Evolutionary conservation across 495 filamentous ascomycete genomes (phyloP).

Genomic region (Penicillium flavigenum): DNA sequence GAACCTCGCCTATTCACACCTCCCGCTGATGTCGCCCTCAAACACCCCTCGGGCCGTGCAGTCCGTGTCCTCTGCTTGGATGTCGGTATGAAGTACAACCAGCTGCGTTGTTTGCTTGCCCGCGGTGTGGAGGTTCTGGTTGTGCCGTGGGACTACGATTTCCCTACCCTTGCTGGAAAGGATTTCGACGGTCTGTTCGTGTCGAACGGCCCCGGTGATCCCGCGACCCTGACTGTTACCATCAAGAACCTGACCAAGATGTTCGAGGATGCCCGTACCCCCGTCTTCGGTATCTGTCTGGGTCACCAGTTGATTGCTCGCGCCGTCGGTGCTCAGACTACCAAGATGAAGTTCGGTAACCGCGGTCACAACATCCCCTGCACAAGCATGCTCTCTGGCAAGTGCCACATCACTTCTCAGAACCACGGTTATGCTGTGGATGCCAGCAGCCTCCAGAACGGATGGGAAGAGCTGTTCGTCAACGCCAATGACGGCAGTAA

Average conservation of each 20-base stretch:
- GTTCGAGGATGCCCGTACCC: constrained; percentile 70
- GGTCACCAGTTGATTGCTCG: constrained; percentile 93
- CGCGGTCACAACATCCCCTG: constrained; percentile 98
- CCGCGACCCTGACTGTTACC: constrained; percentile 74
- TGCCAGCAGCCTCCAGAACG: constrained; percentile 64
- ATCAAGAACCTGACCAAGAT: constrained; percentile 71
- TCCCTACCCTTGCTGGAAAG: constrained; percentile 67
- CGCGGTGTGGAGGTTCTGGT: constrained; percentile 94
- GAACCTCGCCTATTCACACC: constrained; percentile 80
- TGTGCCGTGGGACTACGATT: constrained; percentile 94
- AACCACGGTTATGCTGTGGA: constrained; percentile 97
- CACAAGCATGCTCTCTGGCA: constrained; percentile 88
- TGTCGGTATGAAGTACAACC: constrained; percentile 97
- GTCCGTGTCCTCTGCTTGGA: constrained; percentile 89
- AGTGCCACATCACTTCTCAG: constrained; percentile 97
- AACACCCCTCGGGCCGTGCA: constrained; percentile 82
- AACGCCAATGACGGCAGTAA: constrained; percentile 98
- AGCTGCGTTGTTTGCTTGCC: constrained; percentile 85
- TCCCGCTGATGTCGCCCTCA: constrained; percentile 59
- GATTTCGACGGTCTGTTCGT: constrained; percentile 96
- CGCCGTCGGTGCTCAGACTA: constrained; percentile 81
- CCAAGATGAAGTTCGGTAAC: constrained; percentile 99
- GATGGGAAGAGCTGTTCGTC: constrained; percentile 91
- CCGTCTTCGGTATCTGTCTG: constrained; percentile 95
- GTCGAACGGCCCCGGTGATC: constrained; percentile 96